Conservation (phyloP, 257 asterid genomes). For the Solanum bulbocastanum region DNA sequence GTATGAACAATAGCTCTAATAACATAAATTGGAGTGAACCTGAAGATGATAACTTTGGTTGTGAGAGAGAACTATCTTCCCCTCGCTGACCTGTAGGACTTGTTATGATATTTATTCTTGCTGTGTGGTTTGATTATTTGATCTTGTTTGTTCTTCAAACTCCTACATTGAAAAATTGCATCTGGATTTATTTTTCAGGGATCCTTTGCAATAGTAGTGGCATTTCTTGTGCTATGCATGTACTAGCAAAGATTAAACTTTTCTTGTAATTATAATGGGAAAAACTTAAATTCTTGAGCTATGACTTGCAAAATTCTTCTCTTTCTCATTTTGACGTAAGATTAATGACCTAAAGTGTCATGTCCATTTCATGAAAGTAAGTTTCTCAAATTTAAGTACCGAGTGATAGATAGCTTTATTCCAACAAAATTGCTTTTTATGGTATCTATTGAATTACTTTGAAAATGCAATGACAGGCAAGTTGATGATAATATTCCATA, state of each 20-base stretch:
- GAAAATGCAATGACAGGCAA: not conserved
- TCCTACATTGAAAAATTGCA: constrained; percentile 29
- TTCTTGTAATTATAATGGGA: not conserved
- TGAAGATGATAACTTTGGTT: constrained; percentile 1
- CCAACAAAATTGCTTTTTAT: not conserved
- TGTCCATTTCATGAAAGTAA: not conserved
- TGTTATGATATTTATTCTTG: not conserved
- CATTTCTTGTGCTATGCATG: constrained; percentile 4
- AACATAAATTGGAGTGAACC: constrained; percentile 13
- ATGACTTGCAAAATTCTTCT: not conserved
- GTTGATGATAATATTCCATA: not conserved
- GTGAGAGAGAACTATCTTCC: constrained; percentile 1
- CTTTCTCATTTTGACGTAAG: not conserved
- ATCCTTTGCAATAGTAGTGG: constrained; percentile 48
- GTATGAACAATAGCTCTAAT: constrained; percentile 19
- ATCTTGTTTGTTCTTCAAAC: not conserved
- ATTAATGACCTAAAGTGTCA: not conserved
- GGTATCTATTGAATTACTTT: not conserved
- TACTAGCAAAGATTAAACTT: not conserved
- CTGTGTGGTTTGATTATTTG: not conserved
- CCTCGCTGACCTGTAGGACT: not conserved
- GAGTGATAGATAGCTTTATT: not conserved
- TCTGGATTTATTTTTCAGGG: constrained; percentile 42
- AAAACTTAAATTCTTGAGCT: not conserved
- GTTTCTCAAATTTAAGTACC: not conserved